A percentile compares a stretch with the other conserved stretches of the same genome.
phyloP scores from a whole-genome alignment of 2,329 filamentous ascomycete genomes.

The Colletotrichum orbiculare region DNA sequence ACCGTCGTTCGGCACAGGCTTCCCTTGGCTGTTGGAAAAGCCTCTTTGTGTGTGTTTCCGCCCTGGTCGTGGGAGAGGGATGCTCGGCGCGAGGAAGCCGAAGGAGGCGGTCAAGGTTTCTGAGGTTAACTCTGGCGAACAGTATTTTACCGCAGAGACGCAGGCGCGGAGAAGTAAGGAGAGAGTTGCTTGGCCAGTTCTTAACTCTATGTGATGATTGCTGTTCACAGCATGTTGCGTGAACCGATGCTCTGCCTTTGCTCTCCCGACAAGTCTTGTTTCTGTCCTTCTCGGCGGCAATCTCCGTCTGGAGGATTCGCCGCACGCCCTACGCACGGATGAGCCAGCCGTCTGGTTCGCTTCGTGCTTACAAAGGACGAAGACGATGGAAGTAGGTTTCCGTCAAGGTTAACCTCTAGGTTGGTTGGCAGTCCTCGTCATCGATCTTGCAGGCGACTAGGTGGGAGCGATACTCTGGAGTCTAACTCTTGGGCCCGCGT shows the following conservation, averaged over 20 bases:
- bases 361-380: conserved; percentile 1
- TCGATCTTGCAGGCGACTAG: conserved; percentile 5
- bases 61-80: not conserved
- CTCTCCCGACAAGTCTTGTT: no score
- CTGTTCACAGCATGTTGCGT: conserved; percentile 5
- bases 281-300: conserved; percentile 5
- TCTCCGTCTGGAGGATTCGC: conserved; percentile 8
- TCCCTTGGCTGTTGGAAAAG: not conserved
- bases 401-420: conserved; percentile 18
- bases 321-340: conserved; percentile 4
- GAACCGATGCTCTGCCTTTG: conserved; percentile 4
- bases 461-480: not conserved
- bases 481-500: not conserved
- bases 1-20: conserved; percentile 32
- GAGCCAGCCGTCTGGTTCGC: conserved; percentile 1
- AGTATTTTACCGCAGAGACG: not conserved
- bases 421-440: conserved; percentile 27
- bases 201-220: not conserved
- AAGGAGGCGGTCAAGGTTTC: conserved; percentile 17
- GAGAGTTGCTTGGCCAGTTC: not conserved
- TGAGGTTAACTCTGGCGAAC: conserved; percentile 21
- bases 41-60: not conserved
- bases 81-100: conserved; percentile 22
- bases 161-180: no score
- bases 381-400: not conserved